Evolutionary conservation across 148 eudicot genomes (phyloP), one percentile per base, ranked within the genome.

Genomic region (Rhododendron vialii): DNA sequence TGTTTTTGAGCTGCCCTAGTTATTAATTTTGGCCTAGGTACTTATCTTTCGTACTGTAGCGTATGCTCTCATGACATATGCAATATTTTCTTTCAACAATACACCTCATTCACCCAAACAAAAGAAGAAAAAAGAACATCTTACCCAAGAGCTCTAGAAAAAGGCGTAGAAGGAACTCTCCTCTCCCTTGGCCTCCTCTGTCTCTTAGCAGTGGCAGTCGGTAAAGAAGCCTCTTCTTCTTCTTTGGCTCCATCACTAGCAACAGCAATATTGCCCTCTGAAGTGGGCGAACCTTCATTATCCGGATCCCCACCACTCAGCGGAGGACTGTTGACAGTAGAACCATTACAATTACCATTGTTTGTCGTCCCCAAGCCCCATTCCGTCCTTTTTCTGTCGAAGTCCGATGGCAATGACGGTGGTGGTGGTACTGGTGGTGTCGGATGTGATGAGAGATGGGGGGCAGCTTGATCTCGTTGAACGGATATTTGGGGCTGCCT

Each of bases 71-170:
- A 22, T 24, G 71, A 63, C 71, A 61, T 61, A 26, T 69, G 75
- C 35, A 12, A 28, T 69, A 28, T 11, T 69, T 41, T 69, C 15
- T 69, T 69, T 26, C 75, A 26, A 69, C 11, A 65, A 11, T 28
- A 28, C 75, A 12, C 17, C 35, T 26, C 35, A 26, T 28, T 69
- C 14, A 69, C 35, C 5, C 4, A 24, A 63, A n/a, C 11, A 69
- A 28, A 12, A 69, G 30, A 28, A 26, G 11, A 12, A 15, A 17
- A 45, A 5, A 12, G 13, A 26, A 30, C 47, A 71, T 63, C 76
- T 88, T 38, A 96, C 99, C 99, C 99, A 33, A 98, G 86, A 36
- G 96, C 98, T 90, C 99, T 93, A n/a, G 98, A 90, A 82, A 95
- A 95, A 63, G 98, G 92, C n/a, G 96, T 95, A 13, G 96, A 92